Conservation (phyloP, 805 yeast genomes). For the Lachancea lanzarotensis region DNA sequence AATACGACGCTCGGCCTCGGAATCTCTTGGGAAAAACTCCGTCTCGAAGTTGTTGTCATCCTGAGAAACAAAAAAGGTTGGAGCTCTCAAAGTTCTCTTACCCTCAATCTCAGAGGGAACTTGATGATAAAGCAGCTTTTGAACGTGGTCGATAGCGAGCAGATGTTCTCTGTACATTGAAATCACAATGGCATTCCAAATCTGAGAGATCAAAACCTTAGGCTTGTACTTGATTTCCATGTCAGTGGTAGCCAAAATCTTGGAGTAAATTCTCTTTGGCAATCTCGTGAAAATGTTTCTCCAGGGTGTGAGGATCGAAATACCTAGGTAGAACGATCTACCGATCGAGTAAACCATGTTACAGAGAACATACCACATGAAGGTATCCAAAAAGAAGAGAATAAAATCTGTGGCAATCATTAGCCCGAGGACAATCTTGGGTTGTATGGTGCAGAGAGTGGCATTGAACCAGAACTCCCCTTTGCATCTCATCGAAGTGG, state of each 20-base stretch:
- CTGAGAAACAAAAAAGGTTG: constrained; percentile 96
- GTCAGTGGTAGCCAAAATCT: constrained; percentile 95
- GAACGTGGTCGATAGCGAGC: constrained; percentile 97
- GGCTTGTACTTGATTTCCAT: constrained; percentile 99
- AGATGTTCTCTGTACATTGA: constrained; percentile 99
- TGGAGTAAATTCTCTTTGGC: constrained; percentile 98
- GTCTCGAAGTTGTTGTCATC: constrained; percentile 92
- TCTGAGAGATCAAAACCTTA: constrained; percentile 94
- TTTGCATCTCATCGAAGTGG: constrained; percentile 83
- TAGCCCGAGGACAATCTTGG: constrained; percentile 82
- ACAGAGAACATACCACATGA: constrained; percentile 95
- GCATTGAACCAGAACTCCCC: constrained; percentile 90
- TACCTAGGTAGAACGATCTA: constrained; percentile 97
- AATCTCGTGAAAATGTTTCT: constrained; percentile 95
- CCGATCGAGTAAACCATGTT: constrained; percentile 95
- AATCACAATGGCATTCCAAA: constrained; percentile 98
- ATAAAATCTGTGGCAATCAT: constrained; percentile 90
- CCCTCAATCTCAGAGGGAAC: constrained; percentile 98
- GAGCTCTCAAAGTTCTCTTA: constrained; percentile 96
- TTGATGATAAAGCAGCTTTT: constrained; percentile 93
- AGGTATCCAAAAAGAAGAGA: constrained; percentile 96
- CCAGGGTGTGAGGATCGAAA: constrained; percentile 98
- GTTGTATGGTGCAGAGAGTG: constrained; percentile 74
- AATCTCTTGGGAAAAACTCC: constrained; percentile 93
- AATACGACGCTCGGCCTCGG: constrained; percentile 99